phyloP scores from a whole-genome alignment of 495 filamentous ascomycete genomes.

The Physcia stellaris region DNA sequence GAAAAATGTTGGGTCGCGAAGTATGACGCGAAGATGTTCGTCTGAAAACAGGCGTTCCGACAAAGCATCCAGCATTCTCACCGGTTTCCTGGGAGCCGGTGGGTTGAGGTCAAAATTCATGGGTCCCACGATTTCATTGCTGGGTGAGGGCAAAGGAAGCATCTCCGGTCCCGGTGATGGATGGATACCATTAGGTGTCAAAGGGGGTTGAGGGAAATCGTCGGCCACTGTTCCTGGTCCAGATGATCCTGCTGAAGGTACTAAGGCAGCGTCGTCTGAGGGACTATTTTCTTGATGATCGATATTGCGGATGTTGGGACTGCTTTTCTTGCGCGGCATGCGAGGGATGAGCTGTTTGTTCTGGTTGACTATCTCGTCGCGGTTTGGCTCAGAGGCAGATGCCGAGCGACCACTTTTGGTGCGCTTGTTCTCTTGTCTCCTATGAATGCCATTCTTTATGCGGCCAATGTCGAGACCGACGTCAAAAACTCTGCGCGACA shows the following conservation, averaged over 20 bases:
- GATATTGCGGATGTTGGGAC: conserved; percentile 1
- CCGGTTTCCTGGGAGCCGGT: conserved; percentile 14
- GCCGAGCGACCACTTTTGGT: conserved; percentile 5
- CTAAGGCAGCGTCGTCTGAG: neutral
- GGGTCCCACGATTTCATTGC: neutral
- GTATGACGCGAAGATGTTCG: conserved; percentile 46
- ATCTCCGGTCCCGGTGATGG: conserved; percentile 1
- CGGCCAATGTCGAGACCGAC: conserved; percentile 16
- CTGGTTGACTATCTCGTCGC: conserved; percentile 1
- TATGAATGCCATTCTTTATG: conserved; percentile 12
- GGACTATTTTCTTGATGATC: neutral
- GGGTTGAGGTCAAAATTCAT: conserved; percentile 15
- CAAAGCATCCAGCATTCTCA: conserved; percentile 37
- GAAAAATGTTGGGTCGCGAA: conserved; percentile 56
- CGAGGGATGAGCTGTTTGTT: conserved; percentile 8
- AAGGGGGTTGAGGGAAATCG: conserved; percentile 3
- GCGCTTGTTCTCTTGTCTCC: conserved; percentile 9
- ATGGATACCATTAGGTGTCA: neutral
- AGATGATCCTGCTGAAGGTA: conserved; percentile 6
- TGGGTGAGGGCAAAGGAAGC: neutral
- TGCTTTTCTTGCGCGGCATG: conserved; percentile 10
- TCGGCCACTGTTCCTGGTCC: neutral
- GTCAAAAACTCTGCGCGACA: conserved; percentile 18
- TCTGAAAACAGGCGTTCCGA: conserved; percentile 51
- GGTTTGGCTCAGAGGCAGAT: conserved; percentile 1